These are phyloP conservation scores for Piper longum DNA, from an alignment of 164 flowering plant genomes.

Conservation along the genomic window DNA sequence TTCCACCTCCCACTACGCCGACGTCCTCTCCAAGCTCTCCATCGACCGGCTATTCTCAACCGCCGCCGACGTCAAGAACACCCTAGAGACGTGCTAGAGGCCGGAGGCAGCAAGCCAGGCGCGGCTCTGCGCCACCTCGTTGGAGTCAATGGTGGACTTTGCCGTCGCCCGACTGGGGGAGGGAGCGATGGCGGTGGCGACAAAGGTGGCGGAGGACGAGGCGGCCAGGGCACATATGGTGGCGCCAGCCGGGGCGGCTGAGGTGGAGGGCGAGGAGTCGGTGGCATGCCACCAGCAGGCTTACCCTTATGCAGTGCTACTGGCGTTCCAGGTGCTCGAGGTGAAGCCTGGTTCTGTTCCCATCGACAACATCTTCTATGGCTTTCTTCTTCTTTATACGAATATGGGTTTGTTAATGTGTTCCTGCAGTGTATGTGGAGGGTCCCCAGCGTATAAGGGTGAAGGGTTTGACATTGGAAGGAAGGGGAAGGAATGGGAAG, in stretches of 20 bases:
- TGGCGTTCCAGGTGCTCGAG: slow-evolving; percentile 23
- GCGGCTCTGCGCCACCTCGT: slow-evolving; percentile 20
- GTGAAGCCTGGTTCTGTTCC: slow-evolving; percentile 29
- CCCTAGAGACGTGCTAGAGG: slow-evolving; percentile 16
- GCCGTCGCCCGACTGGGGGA: slow-evolving; percentile 16
- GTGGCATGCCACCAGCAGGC: slow-evolving; percentile 17
- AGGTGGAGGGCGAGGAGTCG: slow-evolving; percentile 5
- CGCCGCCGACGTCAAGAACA: slow-evolving; percentile 20
- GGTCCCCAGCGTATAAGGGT: too few species aligned
- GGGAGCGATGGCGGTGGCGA: slow-evolving; percentile 4
- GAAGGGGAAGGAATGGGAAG: too few species aligned
- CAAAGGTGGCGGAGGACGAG: slow-evolving; percentile 4
- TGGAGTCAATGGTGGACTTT: slow-evolving; percentile 26
- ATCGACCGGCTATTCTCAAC: slow-evolving; percentile 19
- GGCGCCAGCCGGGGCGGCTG: not conserved
- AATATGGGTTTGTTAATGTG: too few species aligned
- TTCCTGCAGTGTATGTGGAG: too few species aligned
- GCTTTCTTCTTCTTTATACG: slow-evolving; percentile 8
- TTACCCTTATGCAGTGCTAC: slow-evolving; percentile 20
- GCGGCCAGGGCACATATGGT: slow-evolving; percentile 8
- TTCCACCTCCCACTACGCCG: slow-evolving; percentile 21
- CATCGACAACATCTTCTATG: slow-evolving; percentile 18
- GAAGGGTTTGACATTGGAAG: too few species aligned
- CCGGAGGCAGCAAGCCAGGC: slow-evolving; percentile 13
- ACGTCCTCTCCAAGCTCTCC: slow-evolving; percentile 16